Base-by-base conservation (phyloP, 371 early-diverging fungal species). In the Mortierella sp. region DNA sequence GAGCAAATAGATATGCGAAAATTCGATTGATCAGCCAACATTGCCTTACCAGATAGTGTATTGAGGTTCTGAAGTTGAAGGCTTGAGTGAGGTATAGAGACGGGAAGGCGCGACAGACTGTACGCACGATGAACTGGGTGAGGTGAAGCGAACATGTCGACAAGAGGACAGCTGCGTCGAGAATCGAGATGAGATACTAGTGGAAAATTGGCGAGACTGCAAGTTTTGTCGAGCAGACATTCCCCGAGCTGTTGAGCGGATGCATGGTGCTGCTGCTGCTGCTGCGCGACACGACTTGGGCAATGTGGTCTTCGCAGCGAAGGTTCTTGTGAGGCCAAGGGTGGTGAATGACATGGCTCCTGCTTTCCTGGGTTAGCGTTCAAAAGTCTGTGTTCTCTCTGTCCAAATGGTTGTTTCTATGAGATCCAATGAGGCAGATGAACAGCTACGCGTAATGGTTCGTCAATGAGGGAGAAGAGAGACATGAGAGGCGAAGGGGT, bases 41-140 rank as follows among this genome's bases (percentile, higher is more conserved):
- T 53, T 29, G 26, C 30, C 57, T 28, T 74, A 74, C 75, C 75
- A 66, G 62, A 66, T 53, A 12, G 51, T 43, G 28, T 70, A 70
- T 16, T 62, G 18, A 7, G 66, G 70, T 25, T 57, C 66, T 29
- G 70, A 26, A 14, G 75, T 25, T 11, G 74, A 68, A 11, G 52
- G 52, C 18, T 7, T 25, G 60, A 48, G 48, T 7, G 60, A 55
- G 14, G 61, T 52, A 30, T 66, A 59, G 19, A 26, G 25, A 25
- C 60, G 67, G 15, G 29, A 45, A 18, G 48, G 28, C 51, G 65
- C n/a, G 66, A 53, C 12, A 9, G 37, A 37, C 3, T 37, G 37
- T 37, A 9, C 37, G 37, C 5, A 9, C 5, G 37, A 37, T 37
- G 37, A 37, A 9, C 5, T 3, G 9, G 9, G 37, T 37, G 26